Conservation (phyloP, 805 yeast genomes). For the Candida odintsovae region DNA sequence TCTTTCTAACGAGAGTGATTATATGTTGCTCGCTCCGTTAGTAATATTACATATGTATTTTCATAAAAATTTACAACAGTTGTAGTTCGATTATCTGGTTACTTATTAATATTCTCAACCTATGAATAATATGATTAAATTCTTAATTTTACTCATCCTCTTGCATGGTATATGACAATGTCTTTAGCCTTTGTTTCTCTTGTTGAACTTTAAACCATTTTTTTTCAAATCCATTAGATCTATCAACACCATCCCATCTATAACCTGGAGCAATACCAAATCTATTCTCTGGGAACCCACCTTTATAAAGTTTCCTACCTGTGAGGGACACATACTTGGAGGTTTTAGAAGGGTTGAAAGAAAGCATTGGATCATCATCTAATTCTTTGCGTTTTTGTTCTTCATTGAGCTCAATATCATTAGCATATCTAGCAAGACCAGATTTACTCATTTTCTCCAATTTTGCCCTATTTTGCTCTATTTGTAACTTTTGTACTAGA, state of each 20-base stretch:
- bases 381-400: conserved; percentile 27
- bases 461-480: conserved; percentile 29
- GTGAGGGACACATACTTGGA: conserved; percentile 24
- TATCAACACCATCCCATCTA: conserved; percentile 89
- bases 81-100: no score
- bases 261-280: conserved; percentile 73
- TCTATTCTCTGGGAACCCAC: conserved; percentile 59
- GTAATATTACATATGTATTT: no score
- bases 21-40: no score
- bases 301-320: conserved; percentile 54
- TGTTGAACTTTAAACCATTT: conserved; percentile 42
- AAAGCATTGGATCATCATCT: conserved; percentile 61
- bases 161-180: conserved; percentile 30
- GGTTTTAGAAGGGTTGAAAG: conserved; percentile 31
- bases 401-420: conserved; percentile 34
- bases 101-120: no score
- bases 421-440: conserved; percentile 27
- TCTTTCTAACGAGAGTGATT: neutral
- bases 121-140: no score
- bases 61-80: no score
- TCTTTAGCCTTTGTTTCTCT: conserved; percentile 29
- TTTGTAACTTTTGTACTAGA: conserved; percentile 32
- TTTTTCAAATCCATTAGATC: conserved; percentile 83
- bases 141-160: conserved; percentile 24
- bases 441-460: conserved; percentile 23